Evolutionary conservation across 176 grass and related monocot species (phyloP).

Genomic region (Aegilops sharonensis): DNA sequence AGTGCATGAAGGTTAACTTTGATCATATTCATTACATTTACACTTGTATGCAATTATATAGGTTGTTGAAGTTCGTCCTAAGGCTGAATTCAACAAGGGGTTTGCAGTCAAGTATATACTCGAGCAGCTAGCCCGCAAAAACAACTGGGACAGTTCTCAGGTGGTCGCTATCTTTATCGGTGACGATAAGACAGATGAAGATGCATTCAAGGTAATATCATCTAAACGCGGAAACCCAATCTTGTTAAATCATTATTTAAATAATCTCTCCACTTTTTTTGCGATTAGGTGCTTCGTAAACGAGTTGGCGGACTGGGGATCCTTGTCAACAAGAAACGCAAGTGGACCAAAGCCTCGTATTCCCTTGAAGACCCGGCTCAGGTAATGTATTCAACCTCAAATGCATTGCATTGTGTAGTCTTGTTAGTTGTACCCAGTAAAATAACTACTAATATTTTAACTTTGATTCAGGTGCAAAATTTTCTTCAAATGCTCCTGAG

Average conservation of each 20-base stretch:
- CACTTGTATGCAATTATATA: neutral
- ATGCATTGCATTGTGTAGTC: neutral
- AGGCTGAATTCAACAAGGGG: neutral
- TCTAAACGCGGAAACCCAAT: neutral
- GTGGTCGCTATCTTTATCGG: neutral
- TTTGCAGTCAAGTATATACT: neutral
- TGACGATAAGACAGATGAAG: neutral
- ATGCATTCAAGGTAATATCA: neutral
- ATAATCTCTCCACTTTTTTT: neutral
- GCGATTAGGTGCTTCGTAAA: neutral
- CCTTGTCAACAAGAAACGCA: neutral
- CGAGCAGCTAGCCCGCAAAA: neutral
- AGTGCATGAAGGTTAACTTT: too few species aligned
- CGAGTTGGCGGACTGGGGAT: neutral
- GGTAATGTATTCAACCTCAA: neutral
- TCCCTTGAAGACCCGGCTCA: neutral
- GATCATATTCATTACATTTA: neutral
- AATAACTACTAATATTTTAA: neutral
- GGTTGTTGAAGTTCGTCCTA: neutral
- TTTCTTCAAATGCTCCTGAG: neutral
- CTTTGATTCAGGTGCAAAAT: neutral
- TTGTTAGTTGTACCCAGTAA: neutral
- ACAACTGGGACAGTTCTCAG: neutral
- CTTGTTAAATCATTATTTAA: neutral
- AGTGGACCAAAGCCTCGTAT: neutral